Evolutionary conservation across 2,329 filamentous ascomycete species (phyloP).

Genomic region (Xylaria polymorpha): DNA sequence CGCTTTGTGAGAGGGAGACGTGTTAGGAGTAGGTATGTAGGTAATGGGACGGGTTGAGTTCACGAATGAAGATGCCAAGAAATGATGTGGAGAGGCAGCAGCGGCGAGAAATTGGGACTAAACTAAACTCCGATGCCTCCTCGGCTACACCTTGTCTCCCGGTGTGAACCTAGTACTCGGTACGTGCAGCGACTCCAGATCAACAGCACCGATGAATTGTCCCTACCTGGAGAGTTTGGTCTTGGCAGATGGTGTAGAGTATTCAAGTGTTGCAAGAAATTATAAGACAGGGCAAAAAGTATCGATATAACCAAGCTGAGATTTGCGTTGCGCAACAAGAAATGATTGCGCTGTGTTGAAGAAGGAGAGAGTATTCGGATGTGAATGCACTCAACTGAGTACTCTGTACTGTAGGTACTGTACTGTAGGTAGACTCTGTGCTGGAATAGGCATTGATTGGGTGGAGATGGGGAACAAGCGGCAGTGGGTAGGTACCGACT

Average conservation of each 20-base stretch:
- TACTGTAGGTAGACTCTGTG: neutral
- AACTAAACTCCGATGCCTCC: neutral
- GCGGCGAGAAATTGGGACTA: conserved; percentile 1
- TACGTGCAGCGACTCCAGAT: neutral
- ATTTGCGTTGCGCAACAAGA: neutral
- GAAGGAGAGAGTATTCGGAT: neutral
- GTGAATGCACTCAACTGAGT: neutral
- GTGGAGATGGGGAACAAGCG: neutral
- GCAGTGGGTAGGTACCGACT: neutral
- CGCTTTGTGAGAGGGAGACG: conserved; percentile 6
- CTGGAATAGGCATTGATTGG: too few species aligned
- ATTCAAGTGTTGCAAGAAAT: neutral
- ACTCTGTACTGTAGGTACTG: too few species aligned
- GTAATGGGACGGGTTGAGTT: conserved; percentile 18
- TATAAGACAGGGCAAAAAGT: neutral
- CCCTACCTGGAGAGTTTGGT: neutral
- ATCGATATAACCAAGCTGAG: neutral
- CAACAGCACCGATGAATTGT: too few species aligned
- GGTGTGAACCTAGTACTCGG: conserved; percentile 2
- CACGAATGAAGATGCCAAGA: conserved; percentile 29
- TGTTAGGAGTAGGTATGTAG: conserved; percentile 15
- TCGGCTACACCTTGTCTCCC: neutral
- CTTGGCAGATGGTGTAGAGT: neutral
- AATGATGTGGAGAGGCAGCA: conserved; percentile 19
- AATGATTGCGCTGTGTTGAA: neutral